These are phyloP conservation scores for Cyberlindnera amylophila DNA, from an alignment of 805 yeast genomes.

Conservation along the genomic window DNA sequence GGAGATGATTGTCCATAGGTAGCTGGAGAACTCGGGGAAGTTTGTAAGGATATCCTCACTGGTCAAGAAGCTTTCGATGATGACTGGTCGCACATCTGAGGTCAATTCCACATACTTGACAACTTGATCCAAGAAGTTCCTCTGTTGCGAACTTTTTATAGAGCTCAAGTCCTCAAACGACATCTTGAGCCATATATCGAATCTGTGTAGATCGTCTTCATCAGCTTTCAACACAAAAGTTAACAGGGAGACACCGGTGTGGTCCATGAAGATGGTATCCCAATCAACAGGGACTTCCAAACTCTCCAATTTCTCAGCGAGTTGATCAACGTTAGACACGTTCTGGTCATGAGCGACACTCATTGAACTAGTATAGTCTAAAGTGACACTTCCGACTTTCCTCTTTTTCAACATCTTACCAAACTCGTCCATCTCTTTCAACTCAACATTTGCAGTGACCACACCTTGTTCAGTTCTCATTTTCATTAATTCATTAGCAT, in stretches of 20 bases:
- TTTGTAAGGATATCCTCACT: slow-evolving; percentile 2
- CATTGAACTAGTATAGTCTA: slow-evolving; percentile 9
- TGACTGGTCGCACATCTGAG: slow-evolving; percentile 7
- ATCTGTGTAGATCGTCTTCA: not conserved
- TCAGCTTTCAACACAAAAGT: slow-evolving; percentile 6
- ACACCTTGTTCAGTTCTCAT: slow-evolving; percentile 1
- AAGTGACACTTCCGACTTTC: slow-evolving; percentile 1
- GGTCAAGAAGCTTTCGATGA: slow-evolving; percentile 9
- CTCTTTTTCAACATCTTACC: slow-evolving; percentile 17
- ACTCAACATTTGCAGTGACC: not conserved
- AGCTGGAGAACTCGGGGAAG: slow-evolving; percentile 3
- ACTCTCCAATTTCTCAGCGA: slow-evolving; percentile 7
- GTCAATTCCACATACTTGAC: slow-evolving; percentile 8
- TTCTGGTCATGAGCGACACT: slow-evolving; percentile 1
- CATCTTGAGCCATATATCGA: slow-evolving; percentile 14
- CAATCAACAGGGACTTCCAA: slow-evolving; percentile 10
- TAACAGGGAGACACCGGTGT: slow-evolving; percentile 6
- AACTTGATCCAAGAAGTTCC: slow-evolving; percentile 8
- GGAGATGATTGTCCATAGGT: slow-evolving; percentile 12
- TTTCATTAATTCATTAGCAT: slow-evolving; percentile 6
- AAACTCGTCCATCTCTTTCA: slow-evolving; percentile 13
- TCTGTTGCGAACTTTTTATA: slow-evolving; percentile 1
- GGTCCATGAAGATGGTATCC: slow-evolving; percentile 11
- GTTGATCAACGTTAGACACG: slow-evolving; percentile 2
- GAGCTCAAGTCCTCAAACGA: slow-evolving; percentile 7